Conservation (phyloP, 306 rosid species). For the Pterocarpus santalinus region DNA sequence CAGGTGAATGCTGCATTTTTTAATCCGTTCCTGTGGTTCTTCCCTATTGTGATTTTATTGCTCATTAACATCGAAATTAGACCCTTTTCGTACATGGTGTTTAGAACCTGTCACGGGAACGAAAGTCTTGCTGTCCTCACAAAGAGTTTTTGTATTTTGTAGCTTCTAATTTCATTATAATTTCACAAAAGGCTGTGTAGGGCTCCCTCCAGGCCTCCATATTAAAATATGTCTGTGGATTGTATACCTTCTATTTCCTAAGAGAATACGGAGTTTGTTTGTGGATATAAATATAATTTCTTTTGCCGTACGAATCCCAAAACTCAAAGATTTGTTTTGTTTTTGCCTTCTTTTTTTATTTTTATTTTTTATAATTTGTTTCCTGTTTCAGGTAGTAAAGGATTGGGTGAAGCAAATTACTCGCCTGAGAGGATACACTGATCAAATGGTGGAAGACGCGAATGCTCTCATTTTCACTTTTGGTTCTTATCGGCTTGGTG, state of each 20-base stretch:
- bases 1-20: conserved; percentile 44
- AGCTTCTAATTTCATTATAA: too few species aligned
- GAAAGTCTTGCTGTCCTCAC: too few species aligned
- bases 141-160: too few species aligned
- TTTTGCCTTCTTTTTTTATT: too few species aligned
- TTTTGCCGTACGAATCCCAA: neutral
- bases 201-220: too few species aligned
- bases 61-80: neutral
- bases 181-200: too few species aligned
- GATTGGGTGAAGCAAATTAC: conserved; percentile 89
- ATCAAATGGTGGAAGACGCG: conserved; percentile 95
- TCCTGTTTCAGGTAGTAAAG: conserved; percentile 69
- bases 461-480: conserved; percentile 72
- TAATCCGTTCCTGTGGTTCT: neutral
- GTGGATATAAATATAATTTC: too few species aligned
- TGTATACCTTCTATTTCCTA: too few species aligned
- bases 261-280: neutral
- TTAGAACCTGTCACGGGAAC: too few species aligned
- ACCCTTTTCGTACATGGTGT: too few species aligned
- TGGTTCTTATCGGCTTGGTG: conserved; percentile 83
- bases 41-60: neutral
- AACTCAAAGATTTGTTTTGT: neutral
- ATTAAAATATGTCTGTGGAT: too few species aligned
- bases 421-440: conserved; percentile 79
- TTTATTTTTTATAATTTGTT: conserved; percentile 4